phyloP scores from a whole-genome alignment of 2,329 filamentous ascomycete species.

The Beauveria caledonica region DNA sequence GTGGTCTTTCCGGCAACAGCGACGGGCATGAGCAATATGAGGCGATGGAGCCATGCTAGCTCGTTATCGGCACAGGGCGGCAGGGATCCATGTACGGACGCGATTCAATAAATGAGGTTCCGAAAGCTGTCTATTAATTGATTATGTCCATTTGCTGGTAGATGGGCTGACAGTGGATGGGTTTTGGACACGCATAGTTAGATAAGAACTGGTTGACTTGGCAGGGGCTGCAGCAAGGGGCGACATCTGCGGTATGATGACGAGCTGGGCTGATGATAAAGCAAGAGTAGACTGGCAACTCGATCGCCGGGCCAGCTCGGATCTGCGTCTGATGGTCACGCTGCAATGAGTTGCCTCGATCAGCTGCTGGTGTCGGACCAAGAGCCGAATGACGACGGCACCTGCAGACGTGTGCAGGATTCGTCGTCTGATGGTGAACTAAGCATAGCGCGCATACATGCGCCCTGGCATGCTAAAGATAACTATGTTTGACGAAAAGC shows the following conservation, averaged over 20 bases:
- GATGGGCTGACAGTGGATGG: background rate
- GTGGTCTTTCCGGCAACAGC: background rate
- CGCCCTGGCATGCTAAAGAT: background rate
- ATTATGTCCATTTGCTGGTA: background rate
- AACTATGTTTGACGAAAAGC: background rate
- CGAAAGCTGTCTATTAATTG: too few species aligned
- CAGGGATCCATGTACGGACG: background rate
- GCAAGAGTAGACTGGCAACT: background rate
- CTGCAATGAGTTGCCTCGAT: too few species aligned
- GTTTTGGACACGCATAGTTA: too few species aligned
- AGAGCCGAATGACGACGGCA: background rate
- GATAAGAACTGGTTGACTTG: background rate
- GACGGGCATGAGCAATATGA: background rate
- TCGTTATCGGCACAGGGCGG: background rate
- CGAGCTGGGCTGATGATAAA: too few species aligned
- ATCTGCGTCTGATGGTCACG: too few species aligned
- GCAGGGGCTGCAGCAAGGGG: too few species aligned
- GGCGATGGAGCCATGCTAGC: background rate
- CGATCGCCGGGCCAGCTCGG: background rate
- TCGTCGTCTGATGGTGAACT: background rate
- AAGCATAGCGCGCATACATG: too few species aligned
- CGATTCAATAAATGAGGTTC: too few species aligned
- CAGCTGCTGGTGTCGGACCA: too few species aligned
- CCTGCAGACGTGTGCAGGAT: background rate
- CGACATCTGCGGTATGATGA: background rate